phyloP scores from a whole-genome alignment of 2,329 filamentous ascomycete species.

The Onygenales sp. region DNA sequence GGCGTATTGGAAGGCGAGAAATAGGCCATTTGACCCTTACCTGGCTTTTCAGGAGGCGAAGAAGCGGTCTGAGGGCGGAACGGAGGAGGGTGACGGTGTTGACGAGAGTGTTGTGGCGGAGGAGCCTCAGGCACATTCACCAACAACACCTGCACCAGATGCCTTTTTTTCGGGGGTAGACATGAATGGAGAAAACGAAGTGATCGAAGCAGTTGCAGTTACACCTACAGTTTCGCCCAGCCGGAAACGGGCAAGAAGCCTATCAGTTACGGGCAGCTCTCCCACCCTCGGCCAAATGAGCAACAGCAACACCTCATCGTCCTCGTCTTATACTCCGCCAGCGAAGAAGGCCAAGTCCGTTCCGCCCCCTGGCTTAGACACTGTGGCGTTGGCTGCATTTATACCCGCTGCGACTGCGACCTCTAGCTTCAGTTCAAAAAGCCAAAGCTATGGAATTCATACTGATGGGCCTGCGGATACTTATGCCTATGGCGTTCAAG shows the following conservation, averaged over 20 bases:
- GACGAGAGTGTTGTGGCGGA: background rate
- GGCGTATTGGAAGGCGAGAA: background rate
- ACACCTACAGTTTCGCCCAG: background rate
- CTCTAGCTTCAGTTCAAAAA: too few species aligned
- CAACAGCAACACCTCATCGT: background rate
- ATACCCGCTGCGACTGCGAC: too few species aligned
- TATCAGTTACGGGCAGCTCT: background rate
- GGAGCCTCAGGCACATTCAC: background rate
- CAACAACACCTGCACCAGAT: background rate
- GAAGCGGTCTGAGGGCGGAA: background rate
- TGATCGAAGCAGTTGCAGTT: too few species aligned
- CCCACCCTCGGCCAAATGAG: background rate
- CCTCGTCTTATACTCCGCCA: too few species aligned
- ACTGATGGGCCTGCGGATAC: too few species aligned
- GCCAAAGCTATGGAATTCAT: too few species aligned
- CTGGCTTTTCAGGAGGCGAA: background rate
- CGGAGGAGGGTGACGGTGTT: background rate
- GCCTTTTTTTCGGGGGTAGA: too few species aligned
- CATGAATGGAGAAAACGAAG: too few species aligned
- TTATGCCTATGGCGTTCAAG: too few species aligned
- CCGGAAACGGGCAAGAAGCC: conserved; percentile 1
- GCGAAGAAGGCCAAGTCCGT: too few species aligned
- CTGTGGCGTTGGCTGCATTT: too few species aligned
- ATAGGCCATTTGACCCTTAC: background rate
- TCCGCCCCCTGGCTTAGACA: too few species aligned